A percentile compares a stretch with the other conserved stretches of the same genome.
Conservation (phyloP, 345 rosid species). For the Erysimum cheiranthoides region DNA sequence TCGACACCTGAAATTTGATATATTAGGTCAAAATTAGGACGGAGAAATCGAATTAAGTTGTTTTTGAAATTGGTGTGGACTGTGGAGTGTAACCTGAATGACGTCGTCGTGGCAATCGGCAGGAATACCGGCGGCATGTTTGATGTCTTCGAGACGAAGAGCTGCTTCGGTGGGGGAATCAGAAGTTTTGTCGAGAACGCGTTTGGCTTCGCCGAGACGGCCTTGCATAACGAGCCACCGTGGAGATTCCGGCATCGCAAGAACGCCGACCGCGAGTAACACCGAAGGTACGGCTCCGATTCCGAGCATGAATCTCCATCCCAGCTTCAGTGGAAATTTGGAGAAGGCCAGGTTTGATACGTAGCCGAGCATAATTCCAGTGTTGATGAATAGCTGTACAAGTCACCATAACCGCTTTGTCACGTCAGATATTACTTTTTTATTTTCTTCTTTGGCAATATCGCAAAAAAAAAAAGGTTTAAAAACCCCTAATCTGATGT, state of each 20-base stretch:
- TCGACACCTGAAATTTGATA: slow-evolving; percentile 34
- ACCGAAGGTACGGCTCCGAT: slow-evolving; percentile 75
- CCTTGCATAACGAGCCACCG: slow-evolving; percentile 98
- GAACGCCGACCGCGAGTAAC: slow-evolving; percentile 58
- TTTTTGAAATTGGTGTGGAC: background rate
- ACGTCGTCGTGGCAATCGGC: slow-evolving; percentile 73
- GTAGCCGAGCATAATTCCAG: slow-evolving; percentile 74
- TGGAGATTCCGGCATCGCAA: slow-evolving; percentile 95
- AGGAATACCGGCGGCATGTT: slow-evolving; percentile 83
- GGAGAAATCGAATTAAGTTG: no score
- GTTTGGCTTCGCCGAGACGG: slow-evolving; percentile 76
- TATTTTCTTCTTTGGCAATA: no score
- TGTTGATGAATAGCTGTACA: slow-evolving; percentile 78
- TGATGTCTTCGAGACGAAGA: slow-evolving; percentile 72
- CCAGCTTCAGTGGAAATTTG: slow-evolving; percentile 55
- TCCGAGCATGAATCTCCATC: slow-evolving; percentile 95
- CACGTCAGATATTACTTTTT: slow-evolving; percentile 42
- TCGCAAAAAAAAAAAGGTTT: no score
- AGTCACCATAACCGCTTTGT: slow-evolving; percentile 20
- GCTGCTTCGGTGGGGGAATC: slow-evolving; percentile 65
- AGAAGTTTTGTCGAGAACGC: slow-evolving; percentile 78
- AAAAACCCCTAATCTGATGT: no score
- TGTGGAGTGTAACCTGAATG: slow-evolving; percentile 48
- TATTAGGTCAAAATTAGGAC: no score
- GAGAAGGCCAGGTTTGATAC: slow-evolving; percentile 81